Evolutionary conservation across 2,329 filamentous ascomycete genomes (phyloP).

Genomic region (Camptophora hylomeconis): DNA sequence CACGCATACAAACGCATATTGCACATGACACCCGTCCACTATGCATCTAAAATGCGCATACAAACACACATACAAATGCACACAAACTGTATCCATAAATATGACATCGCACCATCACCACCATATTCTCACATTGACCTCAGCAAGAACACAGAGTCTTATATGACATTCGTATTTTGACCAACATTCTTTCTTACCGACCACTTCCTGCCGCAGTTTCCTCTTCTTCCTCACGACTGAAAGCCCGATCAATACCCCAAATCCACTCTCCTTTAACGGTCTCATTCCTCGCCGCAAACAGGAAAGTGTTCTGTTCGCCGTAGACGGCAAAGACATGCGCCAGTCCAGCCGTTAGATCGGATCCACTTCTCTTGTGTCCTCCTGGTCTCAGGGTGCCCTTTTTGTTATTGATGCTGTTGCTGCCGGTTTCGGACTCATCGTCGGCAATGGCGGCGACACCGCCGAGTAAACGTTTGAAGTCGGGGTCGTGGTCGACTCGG

Average conservation of each 20-base stretch:
- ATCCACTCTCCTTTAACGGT: conserved; percentile 96
- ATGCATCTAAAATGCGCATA: too few relatives aligned
- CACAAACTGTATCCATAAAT: too few relatives aligned
- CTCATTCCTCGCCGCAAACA: conserved; percentile 82
- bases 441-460: conserved; percentile 27
- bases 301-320: conserved; percentile 83
- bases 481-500: conserved; percentile 82
- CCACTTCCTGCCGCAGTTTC: conserved; percentile 2
- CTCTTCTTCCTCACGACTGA: conserved; percentile 28
- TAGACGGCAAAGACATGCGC: conserved; percentile 87
- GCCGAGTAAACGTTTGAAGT: conserved; percentile 65
- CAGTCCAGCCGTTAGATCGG: conserved; percentile 29
- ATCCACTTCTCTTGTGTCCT: conserved; percentile 15
- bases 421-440: too few relatives aligned
- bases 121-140: too few relatives aligned
- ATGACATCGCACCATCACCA: too few relatives aligned
- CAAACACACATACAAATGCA: too few relatives aligned
- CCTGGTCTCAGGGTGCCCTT: conserved; percentile 19
- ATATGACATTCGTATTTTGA: too few relatives aligned
- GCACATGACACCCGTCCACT: too few relatives aligned
- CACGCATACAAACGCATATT: too few relatives aligned
- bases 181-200: too few relatives aligned
- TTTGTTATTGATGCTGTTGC: conserved; percentile 14
- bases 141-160: too few relatives aligned
- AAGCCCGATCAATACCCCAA: conserved; percentile 78